These are phyloP conservation scores for Jasminum sambac DNA, from an alignment of 257 asterid genomes.

Conservation along the genomic window DNA sequence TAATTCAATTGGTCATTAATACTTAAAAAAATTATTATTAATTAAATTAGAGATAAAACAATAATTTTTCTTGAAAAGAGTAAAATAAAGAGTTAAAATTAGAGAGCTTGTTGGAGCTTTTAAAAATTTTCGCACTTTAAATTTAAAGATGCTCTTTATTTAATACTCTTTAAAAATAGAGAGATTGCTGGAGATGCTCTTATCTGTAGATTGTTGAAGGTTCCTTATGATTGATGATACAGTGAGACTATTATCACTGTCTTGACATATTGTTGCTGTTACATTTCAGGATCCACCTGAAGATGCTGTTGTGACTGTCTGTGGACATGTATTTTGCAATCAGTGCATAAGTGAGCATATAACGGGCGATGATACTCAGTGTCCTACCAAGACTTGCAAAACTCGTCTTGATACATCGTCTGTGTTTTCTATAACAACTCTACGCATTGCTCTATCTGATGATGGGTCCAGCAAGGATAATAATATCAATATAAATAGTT, in stretches of 20 bases:
- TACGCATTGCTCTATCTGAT: slow-evolving; percentile 57
- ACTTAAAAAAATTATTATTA: no score
- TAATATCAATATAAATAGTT: slow-evolving; percentile 30
- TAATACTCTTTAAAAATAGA: no score
- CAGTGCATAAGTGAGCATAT: slow-evolving; percentile 91
- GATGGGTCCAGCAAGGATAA: slow-evolving; percentile 41
- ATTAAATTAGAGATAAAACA: no score
- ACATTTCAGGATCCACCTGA: slow-evolving; percentile 88
- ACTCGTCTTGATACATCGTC: slow-evolving; percentile 48
- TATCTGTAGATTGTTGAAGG: not conserved
- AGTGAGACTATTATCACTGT: not conserved
- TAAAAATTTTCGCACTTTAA: no score
- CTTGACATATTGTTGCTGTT: slow-evolving; percentile 16
- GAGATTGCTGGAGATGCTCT: no score
- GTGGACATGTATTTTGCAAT: slow-evolving; percentile 94
- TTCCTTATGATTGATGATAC: not conserved
- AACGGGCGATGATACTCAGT: slow-evolving; percentile 73
- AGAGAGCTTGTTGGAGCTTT: no score
- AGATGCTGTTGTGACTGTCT: slow-evolving; percentile 85
- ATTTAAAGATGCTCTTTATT: no score
- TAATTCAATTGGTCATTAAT: no score
- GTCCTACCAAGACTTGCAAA: slow-evolving; percentile 83
- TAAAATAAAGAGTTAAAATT: no score
- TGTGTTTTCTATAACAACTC: slow-evolving; percentile 60
- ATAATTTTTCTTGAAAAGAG: no score